Percentiles rank a stretch among this genome's conserved stretches.
Evolutionary conservation across 2,329 filamentous ascomycete species (phyloP).

Genomic region (Pyrenochaeta sp.): DNA sequence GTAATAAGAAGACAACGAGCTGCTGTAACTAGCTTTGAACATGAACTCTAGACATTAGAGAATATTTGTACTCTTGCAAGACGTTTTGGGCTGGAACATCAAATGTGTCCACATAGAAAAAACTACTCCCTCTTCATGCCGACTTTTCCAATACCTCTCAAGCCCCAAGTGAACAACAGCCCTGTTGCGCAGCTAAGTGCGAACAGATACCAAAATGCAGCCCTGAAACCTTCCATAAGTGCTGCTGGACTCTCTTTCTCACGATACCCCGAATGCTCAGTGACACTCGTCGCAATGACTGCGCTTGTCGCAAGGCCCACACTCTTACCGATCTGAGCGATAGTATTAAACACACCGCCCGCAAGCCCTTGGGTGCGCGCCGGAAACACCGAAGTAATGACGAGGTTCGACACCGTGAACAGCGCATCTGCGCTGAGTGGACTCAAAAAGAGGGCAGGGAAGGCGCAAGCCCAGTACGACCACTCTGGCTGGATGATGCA

Average conservation of each 20-base stretch:
- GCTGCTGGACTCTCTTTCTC: slow-evolving; percentile 46
- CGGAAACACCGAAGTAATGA: slow-evolving; percentile 55
- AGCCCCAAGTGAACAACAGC: slow-evolving; percentile 48
- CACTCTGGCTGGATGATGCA: slow-evolving; percentile 55
- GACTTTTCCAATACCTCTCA: slow-evolving; percentile 56
- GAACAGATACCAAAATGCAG: slow-evolving; percentile 56
- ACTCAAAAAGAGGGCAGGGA: slow-evolving; percentile 55
- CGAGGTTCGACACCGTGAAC: slow-evolving; percentile 55
- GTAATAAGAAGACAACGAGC: too few relatives aligned
- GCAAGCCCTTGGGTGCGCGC: slow-evolving; percentile 53
- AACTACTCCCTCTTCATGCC: slow-evolving; percentile 52
- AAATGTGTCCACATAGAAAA: too few relatives aligned
- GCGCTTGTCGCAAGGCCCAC: slow-evolving; percentile 51
- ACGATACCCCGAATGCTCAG: slow-evolving; percentile 23
- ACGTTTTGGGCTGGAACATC: too few relatives aligned
- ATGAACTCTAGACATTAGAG: not conserved
- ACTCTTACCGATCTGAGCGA: slow-evolving; percentile 54
- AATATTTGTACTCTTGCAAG: too few relatives aligned
- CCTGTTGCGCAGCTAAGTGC: slow-evolving; percentile 42
- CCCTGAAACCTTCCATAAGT: slow-evolving; percentile 53
- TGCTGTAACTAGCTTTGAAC: too few relatives aligned
- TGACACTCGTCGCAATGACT: slow-evolving; percentile 48
- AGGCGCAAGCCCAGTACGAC: slow-evolving; percentile 59
- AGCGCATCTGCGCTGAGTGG: slow-evolving; percentile 56
- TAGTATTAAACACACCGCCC: slow-evolving; percentile 57